Conservation (phyloP, 1,139 yeast genomes). For the Pichia sp. region DNA sequence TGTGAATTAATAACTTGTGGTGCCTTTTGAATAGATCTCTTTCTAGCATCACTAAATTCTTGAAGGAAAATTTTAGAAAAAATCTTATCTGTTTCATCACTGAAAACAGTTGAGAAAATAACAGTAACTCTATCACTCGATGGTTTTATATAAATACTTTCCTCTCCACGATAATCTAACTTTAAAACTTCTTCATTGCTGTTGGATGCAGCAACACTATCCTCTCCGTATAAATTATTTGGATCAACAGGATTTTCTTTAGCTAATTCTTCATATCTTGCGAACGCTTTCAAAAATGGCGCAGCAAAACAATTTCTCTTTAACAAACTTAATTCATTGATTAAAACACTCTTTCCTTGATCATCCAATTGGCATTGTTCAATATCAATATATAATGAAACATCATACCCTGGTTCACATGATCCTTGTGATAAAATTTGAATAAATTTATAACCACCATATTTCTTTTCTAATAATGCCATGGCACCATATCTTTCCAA, state of each 20-base stretch:
- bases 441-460: constrained; percentile 31
- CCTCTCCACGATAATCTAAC: constrained; percentile 87
- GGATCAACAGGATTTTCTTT: constrained; percentile 41
- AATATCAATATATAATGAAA: constrained; percentile 67
- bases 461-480: constrained; percentile 38
- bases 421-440: constrained; percentile 33
- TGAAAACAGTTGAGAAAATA: constrained; percentile 86
- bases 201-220: constrained; percentile 38
- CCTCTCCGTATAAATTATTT: constrained; percentile 36
- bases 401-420: constrained; percentile 73
- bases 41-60: constrained; percentile 96
- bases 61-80: constrained; percentile 94
- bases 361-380: constrained; percentile 30
- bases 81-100: constrained; percentile 93
- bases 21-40: constrained; percentile 93
- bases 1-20: constrained; percentile 94
- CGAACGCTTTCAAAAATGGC: constrained; percentile 84
- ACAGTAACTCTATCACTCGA: constrained; percentile 96
- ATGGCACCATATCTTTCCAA: constrained; percentile 61
- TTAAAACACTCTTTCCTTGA: constrained; percentile 38
- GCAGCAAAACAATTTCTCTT: constrained; percentile 89
- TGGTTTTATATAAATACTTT: constrained; percentile 84
- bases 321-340: constrained; percentile 58
- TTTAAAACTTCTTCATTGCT: constrained; percentile 57
- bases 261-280: constrained; percentile 67